These are phyloP conservation scores for Aureobasidium sp. DNA, from an alignment of 2,329 filamentous ascomycete species.

Conservation along the genomic window DNA sequence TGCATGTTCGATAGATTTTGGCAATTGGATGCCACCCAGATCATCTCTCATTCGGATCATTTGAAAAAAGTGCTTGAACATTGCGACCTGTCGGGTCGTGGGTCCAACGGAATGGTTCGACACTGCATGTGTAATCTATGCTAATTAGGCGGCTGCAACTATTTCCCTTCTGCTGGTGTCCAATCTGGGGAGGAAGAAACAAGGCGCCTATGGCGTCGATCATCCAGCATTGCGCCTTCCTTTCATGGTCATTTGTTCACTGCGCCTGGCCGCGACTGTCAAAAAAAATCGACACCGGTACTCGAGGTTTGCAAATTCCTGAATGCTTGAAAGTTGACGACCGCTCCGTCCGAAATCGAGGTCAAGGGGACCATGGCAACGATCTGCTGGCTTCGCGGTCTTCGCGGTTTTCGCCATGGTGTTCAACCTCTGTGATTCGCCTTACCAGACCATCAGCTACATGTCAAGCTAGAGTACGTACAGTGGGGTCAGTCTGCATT, in stretches of 20 bases:
- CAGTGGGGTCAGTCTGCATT: not conserved
- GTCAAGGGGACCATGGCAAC: not conserved
- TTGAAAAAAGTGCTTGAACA: not conserved
- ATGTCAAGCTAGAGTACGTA: not conserved
- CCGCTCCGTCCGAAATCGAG: not conserved
- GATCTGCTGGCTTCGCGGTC: not conserved
- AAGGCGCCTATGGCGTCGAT: not conserved
- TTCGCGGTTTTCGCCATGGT: no score
- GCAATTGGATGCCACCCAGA: not conserved
- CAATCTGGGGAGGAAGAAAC: constrained; percentile 4
- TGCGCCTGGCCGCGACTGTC: not conserved
- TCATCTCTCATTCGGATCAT: not conserved
- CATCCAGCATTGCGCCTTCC: not conserved
- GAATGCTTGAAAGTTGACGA: not conserved
- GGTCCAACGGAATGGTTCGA: not conserved
- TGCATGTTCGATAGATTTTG: not conserved
- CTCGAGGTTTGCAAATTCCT: not conserved
- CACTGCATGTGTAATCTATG: not conserved
- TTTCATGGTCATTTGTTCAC: not conserved
- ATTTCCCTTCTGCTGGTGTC: not conserved
- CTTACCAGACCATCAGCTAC: not conserved
- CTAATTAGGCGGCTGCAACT: not conserved
- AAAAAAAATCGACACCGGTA: not conserved
- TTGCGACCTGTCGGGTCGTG: not conserved
- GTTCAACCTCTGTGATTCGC: not conserved